Base-by-base conservation (phyloP, 139 green algal species). In the Klebsormidium nitens region DNA sequence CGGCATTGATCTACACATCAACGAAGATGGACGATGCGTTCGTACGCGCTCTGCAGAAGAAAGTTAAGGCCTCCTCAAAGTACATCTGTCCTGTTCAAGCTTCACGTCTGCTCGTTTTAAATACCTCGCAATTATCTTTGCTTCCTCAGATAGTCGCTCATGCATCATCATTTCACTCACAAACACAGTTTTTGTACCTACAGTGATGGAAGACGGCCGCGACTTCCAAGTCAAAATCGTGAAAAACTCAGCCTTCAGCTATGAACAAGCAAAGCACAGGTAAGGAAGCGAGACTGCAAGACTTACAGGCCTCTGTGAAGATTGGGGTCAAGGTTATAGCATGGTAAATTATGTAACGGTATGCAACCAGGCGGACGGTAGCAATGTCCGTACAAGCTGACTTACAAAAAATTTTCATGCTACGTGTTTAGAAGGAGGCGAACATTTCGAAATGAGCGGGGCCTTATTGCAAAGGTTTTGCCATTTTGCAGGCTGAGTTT, bases 191-290 rank as follows among this genome's bases (percentile, higher is more conserved):
- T 28, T 52, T 19, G 17, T 52, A 17, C 44, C 19, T 52, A 19
- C 44, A 59, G 28, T 72, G 40, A 74, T n/a, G 34, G 5, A 56
- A 3, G 46, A 72, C 19, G 46, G 46, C 4, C 57, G 26, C 5
- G n/a, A 72, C 6, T 72, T 74, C 5, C 28, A 38, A 39, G 66
- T 74, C 29, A 74, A 74, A 36, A 55, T 71, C 11, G 32, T 74
- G 37, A 74, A 74, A 23, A 74, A 34, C 66, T 74, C 66, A 28
- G 35, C 60, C 4, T 74, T 74, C 31, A 36, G 66, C 66, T 74
- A 49, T 47, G 66, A 74, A 23, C 66, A 74, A 34, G 66, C 66
- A 28, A 74, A 74, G 59, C 62, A 71, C 62, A 71, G 62, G 62
- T 71, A 71, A 50, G 6, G 52, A 11, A 61, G 17, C 17, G 44